A percentile compares a stretch with the other conserved stretches of the same genome.
phyloP scores from a whole-genome alignment of 176 grass and related monocot species.

The Ensete glaucum region DNA sequence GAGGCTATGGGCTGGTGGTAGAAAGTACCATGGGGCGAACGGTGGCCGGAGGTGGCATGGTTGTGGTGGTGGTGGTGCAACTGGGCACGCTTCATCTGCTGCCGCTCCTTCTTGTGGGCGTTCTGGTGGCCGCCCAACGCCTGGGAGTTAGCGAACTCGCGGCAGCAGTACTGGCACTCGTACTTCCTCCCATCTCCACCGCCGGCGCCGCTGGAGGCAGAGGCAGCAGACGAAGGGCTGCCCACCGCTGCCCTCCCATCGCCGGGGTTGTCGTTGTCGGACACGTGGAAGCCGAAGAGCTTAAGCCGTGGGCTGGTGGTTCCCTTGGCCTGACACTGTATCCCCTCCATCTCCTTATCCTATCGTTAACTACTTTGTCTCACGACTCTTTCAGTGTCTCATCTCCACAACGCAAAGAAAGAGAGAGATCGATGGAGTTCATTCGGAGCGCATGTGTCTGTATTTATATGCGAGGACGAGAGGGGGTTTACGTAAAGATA shows the following conservation, averaged over 20 bases:
- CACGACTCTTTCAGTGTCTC: background rate
- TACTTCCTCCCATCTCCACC: conserved; percentile 29
- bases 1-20: background rate
- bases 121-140: conserved; percentile 51
- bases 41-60: background rate
- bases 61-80: conserved; percentile 9
- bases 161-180: conserved; percentile 60
- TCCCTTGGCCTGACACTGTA: conserved; percentile 31
- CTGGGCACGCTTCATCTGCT: conserved; percentile 43
- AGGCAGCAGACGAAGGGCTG: background rate
- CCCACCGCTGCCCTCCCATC: background rate
- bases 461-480: background rate
- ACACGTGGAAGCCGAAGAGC: conserved; percentile 35
- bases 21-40: background rate
- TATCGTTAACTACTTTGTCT: background rate
- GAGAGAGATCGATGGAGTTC: background rate
- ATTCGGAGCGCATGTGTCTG: background rate
- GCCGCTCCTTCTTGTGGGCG: conserved; percentile 61
- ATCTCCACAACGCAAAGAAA: background rate
- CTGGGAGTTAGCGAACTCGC: conserved; percentile 58
- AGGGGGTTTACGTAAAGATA: background rate
- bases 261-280: background rate
- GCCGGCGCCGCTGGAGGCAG: background rate
- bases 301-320: background rate
- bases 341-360: background rate